A percentile compares a stretch with the other conserved stretches of the same genome.
Conservation (phyloP, 2,329 filamentous ascomycete species). For the Cercospora canescens region DNA sequence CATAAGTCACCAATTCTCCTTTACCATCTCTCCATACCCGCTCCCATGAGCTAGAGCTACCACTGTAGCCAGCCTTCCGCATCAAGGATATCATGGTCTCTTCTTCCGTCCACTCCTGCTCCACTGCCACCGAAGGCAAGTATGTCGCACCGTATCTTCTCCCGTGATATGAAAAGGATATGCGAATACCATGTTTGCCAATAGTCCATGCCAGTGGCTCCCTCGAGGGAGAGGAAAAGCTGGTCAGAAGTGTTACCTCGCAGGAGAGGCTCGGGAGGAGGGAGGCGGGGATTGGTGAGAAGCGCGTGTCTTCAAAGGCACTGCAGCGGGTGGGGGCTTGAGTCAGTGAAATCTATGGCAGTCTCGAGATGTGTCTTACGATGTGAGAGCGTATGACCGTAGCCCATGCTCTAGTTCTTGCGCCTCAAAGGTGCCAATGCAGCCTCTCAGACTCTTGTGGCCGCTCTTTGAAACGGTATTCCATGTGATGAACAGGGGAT, state of each 20-base stretch:
- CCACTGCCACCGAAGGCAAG: conserved; percentile 83
- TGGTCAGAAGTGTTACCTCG: conserved; percentile 68
- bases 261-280: conserved; percentile 71
- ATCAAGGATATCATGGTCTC: conserved; percentile 87
- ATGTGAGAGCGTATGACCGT: conserved; percentile 77
- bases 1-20: conserved; percentile 78
- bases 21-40: conserved; percentile 72
- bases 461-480: conserved; percentile 68
- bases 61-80: conserved; percentile 91
- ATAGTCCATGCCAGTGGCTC: conserved; percentile 82
- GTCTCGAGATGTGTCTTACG: conserved; percentile 46
- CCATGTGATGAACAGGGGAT: conserved; percentile 93
- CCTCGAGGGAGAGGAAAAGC: conserved; percentile 59
- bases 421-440: conserved; percentile 91
- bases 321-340: conserved; percentile 36
- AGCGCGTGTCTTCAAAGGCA: conserved; percentile 64
- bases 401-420: conserved; percentile 73
- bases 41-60: conserved; percentile 44
- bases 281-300: conserved; percentile 64
- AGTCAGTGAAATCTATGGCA: not conserved
- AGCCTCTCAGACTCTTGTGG: conserved; percentile 75
- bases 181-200: conserved; percentile 81
- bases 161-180: conserved; percentile 75
- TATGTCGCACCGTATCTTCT: conserved; percentile 83
- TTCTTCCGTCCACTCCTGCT: conserved; percentile 95